Evolutionary conservation across 352 stramenopile genomes (phyloP).

Genomic region (Globisporangium parvum): DNA sequence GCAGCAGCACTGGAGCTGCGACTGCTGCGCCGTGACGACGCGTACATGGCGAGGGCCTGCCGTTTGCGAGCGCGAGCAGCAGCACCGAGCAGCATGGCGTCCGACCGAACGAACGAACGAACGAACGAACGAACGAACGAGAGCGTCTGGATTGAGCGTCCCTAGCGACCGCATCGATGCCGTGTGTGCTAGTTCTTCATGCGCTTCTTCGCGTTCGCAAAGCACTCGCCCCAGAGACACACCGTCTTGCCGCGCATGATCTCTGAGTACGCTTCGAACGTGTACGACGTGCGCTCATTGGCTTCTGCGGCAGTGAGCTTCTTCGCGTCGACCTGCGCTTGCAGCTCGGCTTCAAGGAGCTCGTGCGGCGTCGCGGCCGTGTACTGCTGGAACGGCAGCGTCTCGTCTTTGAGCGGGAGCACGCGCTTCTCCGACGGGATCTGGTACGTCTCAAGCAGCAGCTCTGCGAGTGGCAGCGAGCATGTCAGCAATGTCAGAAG

Average conservation of each 20-base stretch:
- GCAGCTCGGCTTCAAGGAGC: slow-evolving; percentile 26
- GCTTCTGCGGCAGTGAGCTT: slow-evolving; percentile 52
- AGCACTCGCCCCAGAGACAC: slow-evolving; percentile 85
- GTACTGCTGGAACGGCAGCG: slow-evolving; percentile 79
- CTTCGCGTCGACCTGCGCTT: slow-evolving; percentile 39
- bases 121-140: neutral
- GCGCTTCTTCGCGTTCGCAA: slow-evolving; percentile 74
- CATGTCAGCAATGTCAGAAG: neutral
- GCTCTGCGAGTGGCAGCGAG: slow-evolving; percentile 27
- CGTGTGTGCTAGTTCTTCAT: slow-evolving; percentile 60
- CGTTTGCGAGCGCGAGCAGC: no score
- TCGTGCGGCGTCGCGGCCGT: slow-evolving; percentile 31
- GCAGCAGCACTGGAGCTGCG: neutral
- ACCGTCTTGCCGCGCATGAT: slow-evolving; percentile 77
- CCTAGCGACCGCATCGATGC: no score
- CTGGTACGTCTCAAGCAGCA: slow-evolving; percentile 75
- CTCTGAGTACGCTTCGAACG: slow-evolving; percentile 69
- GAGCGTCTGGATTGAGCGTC: no score
- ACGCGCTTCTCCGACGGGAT: slow-evolving; percentile 84
- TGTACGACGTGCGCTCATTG: slow-evolving; percentile 44
- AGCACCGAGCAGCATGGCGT: no score
- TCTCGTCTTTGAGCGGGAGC: slow-evolving; percentile 49
- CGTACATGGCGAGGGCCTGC: no score
- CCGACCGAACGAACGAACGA: no score
- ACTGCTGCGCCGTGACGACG: neutral